Base-by-base conservation (phyloP, 176 grass and related monocot species). In the Puccinellia tenuiflora region DNA sequence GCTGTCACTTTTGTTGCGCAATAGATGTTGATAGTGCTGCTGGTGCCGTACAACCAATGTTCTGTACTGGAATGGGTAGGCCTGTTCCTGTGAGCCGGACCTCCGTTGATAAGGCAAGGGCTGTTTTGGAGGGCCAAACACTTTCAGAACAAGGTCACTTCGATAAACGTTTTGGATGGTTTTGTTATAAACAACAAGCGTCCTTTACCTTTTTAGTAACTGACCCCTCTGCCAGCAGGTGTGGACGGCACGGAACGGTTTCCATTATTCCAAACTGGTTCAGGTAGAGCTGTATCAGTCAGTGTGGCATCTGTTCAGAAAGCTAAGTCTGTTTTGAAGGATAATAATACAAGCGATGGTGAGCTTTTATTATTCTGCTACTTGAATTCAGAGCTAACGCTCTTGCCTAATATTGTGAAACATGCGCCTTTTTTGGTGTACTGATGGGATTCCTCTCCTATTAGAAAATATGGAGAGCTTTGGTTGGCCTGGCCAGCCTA, bases 91-190 rank as follows among this genome's bases (percentile, higher is more conserved):
- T 85, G n/a, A 91, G 81, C 50, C 76, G 55, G 75, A 64, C 76
- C 69, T 94, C 86, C 45, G 81, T 92, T 46, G 64, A 81, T 73
- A 92, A 85, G 83, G 84, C 90, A 45, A 94, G 30, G 56, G 12
- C 84, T 73, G 61, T 89, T 87, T 74, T 97, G 65, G 90, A 86
- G 45, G 85, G 52, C 66, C 82, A 68, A 80, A 84, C 37, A 39
- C 52, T 43, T 56, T 20, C 30, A 65, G 76, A 61, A 55, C 78
- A 55, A 86, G 54, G 78, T 91, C 33, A 47, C 26, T 54, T 50
- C 86, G 80, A 76, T 50, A 61, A 37, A 45, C 28, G 35, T 66
- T 38, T 24, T 76, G 40, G 31, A 46, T 51, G 29, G 80, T 87
- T 72, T 1, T 1, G 18, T 17, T 40, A 53, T 75, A 83, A 64